Evolutionary conservation across 495 filamentous ascomycete genomes (phyloP), one percentile per base, ranked within the genome.

Genomic region (Podospora appendiculata): DNA sequence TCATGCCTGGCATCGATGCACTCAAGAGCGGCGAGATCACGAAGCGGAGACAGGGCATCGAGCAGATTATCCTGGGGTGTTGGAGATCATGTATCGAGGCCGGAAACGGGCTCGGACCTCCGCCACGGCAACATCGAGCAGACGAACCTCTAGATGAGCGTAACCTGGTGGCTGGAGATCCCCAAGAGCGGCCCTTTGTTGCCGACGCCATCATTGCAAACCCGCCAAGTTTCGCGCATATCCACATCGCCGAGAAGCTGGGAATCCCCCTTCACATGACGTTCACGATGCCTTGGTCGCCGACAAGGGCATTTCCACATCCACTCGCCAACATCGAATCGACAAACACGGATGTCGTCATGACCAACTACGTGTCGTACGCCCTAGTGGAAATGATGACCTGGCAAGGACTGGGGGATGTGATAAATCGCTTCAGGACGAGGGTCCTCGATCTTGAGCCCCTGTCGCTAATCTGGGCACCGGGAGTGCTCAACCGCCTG

Each of bases 121-220:
- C 61, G 8, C 54, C 58, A 0, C 50, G 34, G 3, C 52, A 51
- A 14, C 50, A 60, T 19, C 41, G 50, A 35, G 17, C 44, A 14
- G 47, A 51, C 18, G 58, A 60, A 50, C 52, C 53, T 1, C 12
- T 60, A 13, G 55, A 68, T 36, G 60, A 59, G 19, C 44, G 43
- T 4, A 8, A 8, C 11, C 34, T 63, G 41, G 51, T 62, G 12
- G 55, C 61, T 1, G 16, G 12, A 35, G 44, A 60, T 50, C 44
- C 45, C 8, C 43, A 25, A 14, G 45, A 69, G 62, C 25, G 69
- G 68, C 61, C 82, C 1, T 86, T 86, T 53, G 70, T 86, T n/a
- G 83, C 83, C 8, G 83, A 86, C 56, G 83, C 82, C n/a, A 86
- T 86, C 48, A 85, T 86, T 51, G 82, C 83, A 0, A 86, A 86